phyloP scores from a whole-genome alignment of 2,329 filamentous ascomycete species.

The Arthroderma uncinatum region DNA sequence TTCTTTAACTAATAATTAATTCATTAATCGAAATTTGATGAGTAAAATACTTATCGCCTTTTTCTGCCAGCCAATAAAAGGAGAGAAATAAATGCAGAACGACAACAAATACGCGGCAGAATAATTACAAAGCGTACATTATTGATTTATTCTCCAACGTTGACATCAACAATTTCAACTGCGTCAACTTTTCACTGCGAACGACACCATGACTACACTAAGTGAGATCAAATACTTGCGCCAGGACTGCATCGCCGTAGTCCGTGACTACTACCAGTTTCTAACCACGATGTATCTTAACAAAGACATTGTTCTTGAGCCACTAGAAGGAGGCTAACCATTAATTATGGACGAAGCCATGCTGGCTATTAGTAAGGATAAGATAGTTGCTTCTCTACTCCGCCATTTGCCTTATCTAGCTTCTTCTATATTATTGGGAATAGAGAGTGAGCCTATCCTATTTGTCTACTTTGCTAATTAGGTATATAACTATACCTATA shows the following conservation, averaged over 20 bases:
- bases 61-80: too few species aligned
- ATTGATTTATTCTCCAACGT: too few species aligned
- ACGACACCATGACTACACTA: background rate
- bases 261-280: constrained; percentile 25
- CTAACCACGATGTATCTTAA: constrained; percentile 25
- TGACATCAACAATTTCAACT: too few species aligned
- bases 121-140: too few species aligned
- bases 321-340: constrained; percentile 27
- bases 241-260: constrained; percentile 18
- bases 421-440: background rate
- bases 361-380: constrained; percentile 18
- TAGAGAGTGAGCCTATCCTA: background rate
- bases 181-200: too few species aligned
- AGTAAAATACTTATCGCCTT: too few species aligned
- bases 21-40: too few species aligned
- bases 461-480: background rate
- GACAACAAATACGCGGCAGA: too few species aligned
- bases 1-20: too few species aligned
- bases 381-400: constrained; percentile 24
- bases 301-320: constrained; percentile 18
- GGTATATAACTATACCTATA: background rate
- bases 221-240: constrained; percentile 12
- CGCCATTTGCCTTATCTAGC: constrained; percentile 23
- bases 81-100: too few species aligned
- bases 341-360: constrained; percentile 15